phyloP scores from a whole-genome alignment of 2,329 filamentous ascomycete genomes.

The Apiospora hydei region DNA sequence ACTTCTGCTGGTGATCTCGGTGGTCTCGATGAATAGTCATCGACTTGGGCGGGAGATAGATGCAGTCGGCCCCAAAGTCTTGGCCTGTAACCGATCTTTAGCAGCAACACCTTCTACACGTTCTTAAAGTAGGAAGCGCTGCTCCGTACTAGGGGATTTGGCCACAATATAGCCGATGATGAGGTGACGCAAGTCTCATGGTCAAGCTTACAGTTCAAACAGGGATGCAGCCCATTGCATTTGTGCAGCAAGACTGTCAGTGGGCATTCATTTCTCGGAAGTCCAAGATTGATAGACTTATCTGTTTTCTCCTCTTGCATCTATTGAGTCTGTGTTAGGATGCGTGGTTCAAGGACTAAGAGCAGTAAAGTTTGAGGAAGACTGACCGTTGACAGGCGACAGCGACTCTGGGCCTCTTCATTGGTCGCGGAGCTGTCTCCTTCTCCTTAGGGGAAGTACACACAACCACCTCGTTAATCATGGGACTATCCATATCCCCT shows the following conservation, averaged over 20 bases:
- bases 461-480: neutral
- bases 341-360: neutral
- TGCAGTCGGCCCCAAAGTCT: slow-evolving; percentile 38
- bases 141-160: neutral
- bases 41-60: slow-evolving; percentile 46
- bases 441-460: neutral
- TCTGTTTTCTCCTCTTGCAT: slow-evolving; percentile 35
- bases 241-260: slow-evolving; percentile 23
- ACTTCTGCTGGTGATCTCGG: slow-evolving; percentile 30
- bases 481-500: neutral
- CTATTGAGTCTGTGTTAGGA: neutral
- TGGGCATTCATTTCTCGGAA: neutral
- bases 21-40: slow-evolving; percentile 43
- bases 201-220: slow-evolving; percentile 4
- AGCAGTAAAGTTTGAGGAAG: neutral
- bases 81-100: slow-evolving; percentile 25
- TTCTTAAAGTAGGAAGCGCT: neutral
- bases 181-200: neutral
- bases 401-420: slow-evolving; percentile 33
- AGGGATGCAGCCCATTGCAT: slow-evolving; percentile 31
- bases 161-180: neutral
- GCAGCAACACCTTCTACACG: neutral
- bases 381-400: slow-evolving; percentile 30
- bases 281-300: slow-evolving; percentile 23
- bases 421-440: slow-evolving; percentile 20